Evolutionary conservation across 2,329 filamentous ascomycete species (phyloP).

Genomic region (Eutypa lata): DNA sequence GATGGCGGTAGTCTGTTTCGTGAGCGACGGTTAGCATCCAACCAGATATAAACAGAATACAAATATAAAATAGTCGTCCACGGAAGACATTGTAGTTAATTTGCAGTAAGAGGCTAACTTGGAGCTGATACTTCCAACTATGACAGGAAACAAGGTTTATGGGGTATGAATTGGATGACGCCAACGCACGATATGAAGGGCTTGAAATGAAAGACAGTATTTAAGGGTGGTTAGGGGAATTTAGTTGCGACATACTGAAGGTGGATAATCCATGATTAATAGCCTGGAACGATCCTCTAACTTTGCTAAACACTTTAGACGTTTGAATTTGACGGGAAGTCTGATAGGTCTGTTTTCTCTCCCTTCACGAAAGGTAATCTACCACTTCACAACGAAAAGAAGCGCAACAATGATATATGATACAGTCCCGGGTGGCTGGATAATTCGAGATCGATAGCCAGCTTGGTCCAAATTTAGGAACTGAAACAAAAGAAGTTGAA

Average conservation of each 20-base stretch:
- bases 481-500: background rate
- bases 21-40: background rate
- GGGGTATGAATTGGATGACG: background rate
- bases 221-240: background rate
- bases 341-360: too few relatives aligned
- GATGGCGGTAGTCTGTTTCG: conserved; percentile 22
- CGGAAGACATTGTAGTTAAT: too few relatives aligned
- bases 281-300: background rate
- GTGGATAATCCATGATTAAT: background rate
- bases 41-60: background rate
- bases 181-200: background rate
- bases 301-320: too few relatives aligned
- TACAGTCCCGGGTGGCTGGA: background rate
- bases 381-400: background rate
- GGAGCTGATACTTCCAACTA: too few relatives aligned
- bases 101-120: too few relatives aligned
- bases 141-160: background rate
- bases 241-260: background rate
- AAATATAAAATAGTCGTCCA: background rate
- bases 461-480: background rate
- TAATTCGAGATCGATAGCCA: background rate
- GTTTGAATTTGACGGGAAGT: too few relatives aligned
- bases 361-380: too few relatives aligned
- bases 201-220: background rate
- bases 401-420: background rate